A percentile compares a stretch with the other conserved stretches of the same genome.
phyloP scores from a whole-genome alignment of 805 yeast genomes.

The Ogataea pilisensis region DNA sequence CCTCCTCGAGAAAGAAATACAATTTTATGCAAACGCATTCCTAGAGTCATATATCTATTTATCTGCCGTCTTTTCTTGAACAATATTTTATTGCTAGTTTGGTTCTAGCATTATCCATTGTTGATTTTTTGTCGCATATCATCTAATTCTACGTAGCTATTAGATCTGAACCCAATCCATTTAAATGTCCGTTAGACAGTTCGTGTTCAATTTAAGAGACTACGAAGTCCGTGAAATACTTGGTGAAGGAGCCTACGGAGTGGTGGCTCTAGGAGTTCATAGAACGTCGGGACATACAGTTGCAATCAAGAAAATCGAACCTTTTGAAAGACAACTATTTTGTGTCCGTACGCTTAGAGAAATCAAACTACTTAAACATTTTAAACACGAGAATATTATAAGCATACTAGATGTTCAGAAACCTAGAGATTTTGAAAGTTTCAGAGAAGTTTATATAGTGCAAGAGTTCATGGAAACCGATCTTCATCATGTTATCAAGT shows the following conservation, averaged over 20 bases:
- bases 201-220: constrained; percentile 58
- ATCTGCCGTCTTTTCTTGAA: too few species aligned
- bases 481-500: constrained; percentile 55
- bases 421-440: constrained; percentile 53
- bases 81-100: too few species aligned
- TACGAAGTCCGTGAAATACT: constrained; percentile 57
- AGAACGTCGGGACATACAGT: constrained; percentile 55
- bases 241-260: constrained; percentile 83
- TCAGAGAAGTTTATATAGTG: constrained; percentile 68
- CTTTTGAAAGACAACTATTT: constrained; percentile 61
- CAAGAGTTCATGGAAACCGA: constrained; percentile 81
- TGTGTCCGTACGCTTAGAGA: constrained; percentile 71
- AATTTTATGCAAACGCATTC: too few species aligned
- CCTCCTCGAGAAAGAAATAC: too few species aligned
- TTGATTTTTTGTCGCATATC: too few species aligned
- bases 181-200: constrained; percentile 28
- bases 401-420: constrained; percentile 62
- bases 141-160: too few species aligned
- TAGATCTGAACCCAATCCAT: too few species aligned
- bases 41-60: too few species aligned
- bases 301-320: constrained; percentile 75
- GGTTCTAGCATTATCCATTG: too few species aligned
- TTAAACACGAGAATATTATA: constrained; percentile 72
- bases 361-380: constrained; percentile 58
- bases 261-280: constrained; percentile 68